Evolutionary conservation across 768 basidiomycete genomes (phyloP).

Genomic region (Coprinopsis cinerea): DNA sequence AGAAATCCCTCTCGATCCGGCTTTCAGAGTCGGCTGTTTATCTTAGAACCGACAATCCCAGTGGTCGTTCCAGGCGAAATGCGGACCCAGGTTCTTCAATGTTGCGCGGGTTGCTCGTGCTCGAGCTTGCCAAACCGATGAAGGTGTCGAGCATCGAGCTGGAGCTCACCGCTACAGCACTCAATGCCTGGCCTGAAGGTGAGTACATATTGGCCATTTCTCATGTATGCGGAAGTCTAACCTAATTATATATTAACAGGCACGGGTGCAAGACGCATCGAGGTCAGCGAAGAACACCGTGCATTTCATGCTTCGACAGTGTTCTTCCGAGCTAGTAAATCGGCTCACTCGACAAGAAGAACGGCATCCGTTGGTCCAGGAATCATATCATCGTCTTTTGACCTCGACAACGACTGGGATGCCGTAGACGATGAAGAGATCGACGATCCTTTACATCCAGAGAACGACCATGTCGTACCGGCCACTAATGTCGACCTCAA

Average conservation of each 20-base stretch:
- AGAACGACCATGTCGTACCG: slow-evolving; percentile 2
- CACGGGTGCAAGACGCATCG: slow-evolving; percentile 67
- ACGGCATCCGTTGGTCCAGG: slow-evolving; percentile 45
- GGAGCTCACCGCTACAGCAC: slow-evolving; percentile 64
- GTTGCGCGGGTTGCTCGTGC: slow-evolving; percentile 57
- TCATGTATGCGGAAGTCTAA: slow-evolving; percentile 2
- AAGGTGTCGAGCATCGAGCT: slow-evolving; percentile 83
- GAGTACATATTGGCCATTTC: slow-evolving; percentile 15
- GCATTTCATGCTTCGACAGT: slow-evolving; percentile 66
- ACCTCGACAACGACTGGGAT: slow-evolving; percentile 21
- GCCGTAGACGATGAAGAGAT: slow-evolving; percentile 7
- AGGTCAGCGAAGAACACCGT: slow-evolving; percentile 72
- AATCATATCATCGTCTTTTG: slow-evolving; percentile 28
- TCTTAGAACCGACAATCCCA: slow-evolving; percentile 43
- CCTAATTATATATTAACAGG: slow-evolving; percentile 25
- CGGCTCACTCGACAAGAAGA: slow-evolving; percentile 25
- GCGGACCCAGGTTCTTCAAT: slow-evolving; percentile 39
- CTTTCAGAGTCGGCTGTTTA: slow-evolving; percentile 74
- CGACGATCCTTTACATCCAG: slow-evolving; percentile 4
- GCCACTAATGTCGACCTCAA: not conserved
- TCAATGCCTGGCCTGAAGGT: slow-evolving; percentile 88
- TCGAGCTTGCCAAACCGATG: slow-evolving; percentile 63
- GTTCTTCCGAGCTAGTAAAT: slow-evolving; percentile 58
- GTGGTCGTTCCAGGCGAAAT: slow-evolving; percentile 25
- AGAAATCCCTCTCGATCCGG: slow-evolving; percentile 46